Evolutionary conservation across 306 rosid species (phyloP).

Genomic region (Trifolium repens): DNA sequence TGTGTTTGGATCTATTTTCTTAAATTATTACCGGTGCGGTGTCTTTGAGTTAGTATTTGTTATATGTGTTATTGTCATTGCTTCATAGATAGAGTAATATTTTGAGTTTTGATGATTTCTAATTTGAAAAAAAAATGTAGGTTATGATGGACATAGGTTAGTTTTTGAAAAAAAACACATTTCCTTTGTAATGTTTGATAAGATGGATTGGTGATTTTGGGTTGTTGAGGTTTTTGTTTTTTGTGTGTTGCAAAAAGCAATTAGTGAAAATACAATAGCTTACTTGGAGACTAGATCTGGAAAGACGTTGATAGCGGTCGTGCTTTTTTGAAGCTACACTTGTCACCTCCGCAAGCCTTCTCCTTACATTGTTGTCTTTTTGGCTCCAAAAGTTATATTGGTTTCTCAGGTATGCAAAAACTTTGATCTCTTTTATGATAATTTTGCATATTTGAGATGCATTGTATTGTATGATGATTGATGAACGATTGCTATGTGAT

Average conservation of each 20-base stretch:
- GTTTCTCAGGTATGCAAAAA: conserved; percentile 64
- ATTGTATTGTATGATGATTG: not conserved
- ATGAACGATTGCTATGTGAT: not conserved
- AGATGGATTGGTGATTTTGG: not conserved
- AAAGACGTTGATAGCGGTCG: conserved; percentile 80
- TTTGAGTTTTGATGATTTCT: not conserved
- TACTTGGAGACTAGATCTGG: conserved; percentile 87
- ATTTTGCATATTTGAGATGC: conserved; percentile 5
- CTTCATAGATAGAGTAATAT: too few relatives aligned
- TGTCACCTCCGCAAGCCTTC: conserved; percentile 73
- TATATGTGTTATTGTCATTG: not conserved
- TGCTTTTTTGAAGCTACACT: conserved; percentile 83
- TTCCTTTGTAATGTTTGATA: not conserved
- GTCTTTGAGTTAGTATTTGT: not conserved
- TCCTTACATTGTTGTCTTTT: conserved; percentile 63
- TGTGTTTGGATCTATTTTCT: not conserved
- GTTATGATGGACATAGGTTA: not conserved
- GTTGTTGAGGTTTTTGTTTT: not conserved
- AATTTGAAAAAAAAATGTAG: not conserved
- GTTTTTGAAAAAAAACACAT: not conserved
- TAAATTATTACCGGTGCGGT: too few relatives aligned
- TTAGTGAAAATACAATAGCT: conserved; percentile 66
- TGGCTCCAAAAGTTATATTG: conserved; percentile 86
- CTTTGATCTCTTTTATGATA: too few relatives aligned
- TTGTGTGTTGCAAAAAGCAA: not conserved